Evolutionary conservation across 108 stramenopile genomes (phyloP).

Genomic region (Skeletonema menzelii): DNA sequence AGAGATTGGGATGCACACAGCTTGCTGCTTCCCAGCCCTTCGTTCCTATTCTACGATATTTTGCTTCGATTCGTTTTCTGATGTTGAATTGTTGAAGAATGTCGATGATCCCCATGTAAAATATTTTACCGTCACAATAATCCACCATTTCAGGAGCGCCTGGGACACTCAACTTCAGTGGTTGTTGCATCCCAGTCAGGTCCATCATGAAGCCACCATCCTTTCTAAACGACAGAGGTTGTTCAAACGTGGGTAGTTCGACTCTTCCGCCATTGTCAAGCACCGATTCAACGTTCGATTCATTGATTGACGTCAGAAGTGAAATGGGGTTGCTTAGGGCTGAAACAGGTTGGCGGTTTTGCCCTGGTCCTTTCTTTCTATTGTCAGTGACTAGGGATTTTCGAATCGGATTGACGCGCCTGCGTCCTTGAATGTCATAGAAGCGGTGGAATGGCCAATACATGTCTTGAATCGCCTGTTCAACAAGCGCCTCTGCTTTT

Average conservation of each 20-base stretch:
- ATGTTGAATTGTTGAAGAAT: slow-evolving; percentile 96
- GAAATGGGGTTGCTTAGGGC: not conserved
- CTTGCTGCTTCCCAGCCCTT: slow-evolving; percentile 67
- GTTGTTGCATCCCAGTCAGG: slow-evolving; percentile 55
- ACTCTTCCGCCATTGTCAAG: slow-evolving; percentile 4
- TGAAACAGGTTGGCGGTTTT: not conserved
- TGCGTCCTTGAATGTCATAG: slow-evolving; percentile 74
- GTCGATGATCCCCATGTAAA: slow-evolving; percentile 96
- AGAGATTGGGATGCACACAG: slow-evolving; percentile 81
- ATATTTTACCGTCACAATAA: slow-evolving; percentile 83
- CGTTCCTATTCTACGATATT: slow-evolving; percentile 61
- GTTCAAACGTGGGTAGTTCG: slow-evolving; percentile 51
- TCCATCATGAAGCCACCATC: slow-evolving; percentile 90
- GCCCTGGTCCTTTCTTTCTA: not conserved
- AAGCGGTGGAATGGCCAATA: slow-evolving; percentile 89
- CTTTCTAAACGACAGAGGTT: slow-evolving; percentile 76
- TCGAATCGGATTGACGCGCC: slow-evolving; percentile 59
- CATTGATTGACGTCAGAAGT: not conserved
- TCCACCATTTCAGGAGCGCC: slow-evolving; percentile 53
- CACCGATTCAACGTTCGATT: not conserved
- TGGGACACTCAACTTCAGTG: slow-evolving; percentile 48
- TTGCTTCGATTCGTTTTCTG: slow-evolving; percentile 85
- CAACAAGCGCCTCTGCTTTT: slow-evolving; percentile 59
- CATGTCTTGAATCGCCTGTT: slow-evolving; percentile 80
- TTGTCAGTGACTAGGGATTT: slow-evolving; percentile 23